Evolutionary conservation across 2,329 filamentous ascomycete species (phyloP).

Genomic region (Ambrosiella cleistominuta): DNA sequence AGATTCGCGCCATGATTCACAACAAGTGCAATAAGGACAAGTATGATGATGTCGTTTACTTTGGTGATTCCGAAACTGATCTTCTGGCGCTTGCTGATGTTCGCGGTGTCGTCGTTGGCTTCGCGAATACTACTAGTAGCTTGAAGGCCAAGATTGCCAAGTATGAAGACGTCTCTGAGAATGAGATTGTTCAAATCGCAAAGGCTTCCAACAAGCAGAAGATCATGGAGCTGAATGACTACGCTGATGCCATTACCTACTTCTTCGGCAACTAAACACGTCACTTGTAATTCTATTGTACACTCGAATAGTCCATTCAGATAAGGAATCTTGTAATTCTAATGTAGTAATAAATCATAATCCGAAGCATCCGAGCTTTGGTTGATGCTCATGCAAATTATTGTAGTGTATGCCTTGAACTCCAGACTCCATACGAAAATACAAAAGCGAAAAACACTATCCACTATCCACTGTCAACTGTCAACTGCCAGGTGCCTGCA

Average conservation of each 20-base stretch:
- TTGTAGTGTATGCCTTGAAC: neutral
- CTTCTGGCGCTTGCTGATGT: conserved; percentile 32
- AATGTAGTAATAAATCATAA: neutral
- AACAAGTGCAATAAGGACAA: conserved; percentile 11
- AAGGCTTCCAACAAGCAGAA: neutral
- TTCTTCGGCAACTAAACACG: neutral
- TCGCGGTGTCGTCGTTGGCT: conserved; percentile 31
- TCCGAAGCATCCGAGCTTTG: neutral
- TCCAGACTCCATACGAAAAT: conserved; percentile 3
- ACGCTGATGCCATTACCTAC: neutral
- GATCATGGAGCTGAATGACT: conserved; percentile 3
- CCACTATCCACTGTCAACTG: neutral
- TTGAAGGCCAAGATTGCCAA: neutral
- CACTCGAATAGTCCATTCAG: too few species aligned
- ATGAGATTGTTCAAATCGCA: neutral
- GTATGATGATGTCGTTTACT: conserved; percentile 26
- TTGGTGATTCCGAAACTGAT: conserved; percentile 41
- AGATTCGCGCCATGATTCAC: conserved; percentile 20
- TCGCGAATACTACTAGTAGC: conserved; percentile 17
- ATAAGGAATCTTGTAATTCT: neutral
- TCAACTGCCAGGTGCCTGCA: neutral
- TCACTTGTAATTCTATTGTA: too few species aligned
- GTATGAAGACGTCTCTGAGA: neutral
- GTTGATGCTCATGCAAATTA: neutral
- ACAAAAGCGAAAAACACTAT: neutral